Evolutionary conservation across 805 yeast species (phyloP), one percentile per base, ranked within the genome.

Genomic region (Nakazawaea wyomingensis): DNA sequence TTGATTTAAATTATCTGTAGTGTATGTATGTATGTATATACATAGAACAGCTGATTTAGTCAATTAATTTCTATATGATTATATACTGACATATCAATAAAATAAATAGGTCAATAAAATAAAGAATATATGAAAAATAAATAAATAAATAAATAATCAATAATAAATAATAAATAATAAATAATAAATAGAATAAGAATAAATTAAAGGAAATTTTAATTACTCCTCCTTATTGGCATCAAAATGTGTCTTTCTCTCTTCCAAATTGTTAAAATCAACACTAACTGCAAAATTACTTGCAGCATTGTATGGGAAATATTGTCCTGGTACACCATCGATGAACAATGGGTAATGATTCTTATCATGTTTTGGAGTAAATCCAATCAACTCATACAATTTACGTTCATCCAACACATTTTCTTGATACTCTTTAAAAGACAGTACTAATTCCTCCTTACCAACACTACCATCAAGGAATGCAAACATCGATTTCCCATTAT

Each of bases 201-300:
- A 34, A 19, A 26, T 18, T 18, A 13, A 19, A 5, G 26, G 17
- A 3, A 13, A 17, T 22, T n/a, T 22, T 11, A 24, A 24, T 2
- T 24, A 7, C 9, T 24, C 27, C 3, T 8, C 11, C 27, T 17
- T 20, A 37, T 24, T 33, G 34, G 61, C 63, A 39, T 55, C 50
- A 32, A 50, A 53, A 22, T 53, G 57, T 21, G 48, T 49, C 48
- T 56, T 59, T 57, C 67, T 60, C 35, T 61, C 61, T 8, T 59
- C 62, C 27, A 61, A 48, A 7, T 45, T 42, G 18, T 48, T 45
- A 44, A 54, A 52, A 39, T 63, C 59, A 43, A 50, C 50, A 41
- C 58, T 56, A 3, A 54, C 52, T 29, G 53, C 48, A 41, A 56
- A 54, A 42, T 55, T 52, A n/a, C 56, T 45, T 21, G 55, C 49